These are phyloP conservation scores for Cordyceps cateniannulata DNA, from an alignment of 2,329 filamentous ascomycete species.

Conservation along the genomic window DNA sequence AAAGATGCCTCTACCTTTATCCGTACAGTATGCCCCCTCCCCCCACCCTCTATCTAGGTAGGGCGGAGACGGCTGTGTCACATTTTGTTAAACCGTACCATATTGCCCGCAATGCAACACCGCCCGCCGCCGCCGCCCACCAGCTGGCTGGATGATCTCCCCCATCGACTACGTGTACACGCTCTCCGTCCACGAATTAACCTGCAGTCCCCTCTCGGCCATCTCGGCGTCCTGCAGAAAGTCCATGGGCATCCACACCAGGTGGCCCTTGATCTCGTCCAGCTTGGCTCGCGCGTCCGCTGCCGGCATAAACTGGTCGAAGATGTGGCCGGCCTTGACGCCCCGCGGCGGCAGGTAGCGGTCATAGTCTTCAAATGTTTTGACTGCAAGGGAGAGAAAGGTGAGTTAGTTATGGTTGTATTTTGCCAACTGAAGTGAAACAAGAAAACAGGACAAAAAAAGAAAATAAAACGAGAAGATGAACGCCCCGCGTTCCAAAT, in stretches of 20 bases:
- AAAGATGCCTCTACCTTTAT: background rate
- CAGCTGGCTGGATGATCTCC: background rate
- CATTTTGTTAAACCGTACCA: background rate
- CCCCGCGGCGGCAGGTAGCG: conserved; percentile 63
- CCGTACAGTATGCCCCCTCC: no score
- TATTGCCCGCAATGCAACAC: background rate
- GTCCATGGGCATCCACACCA: conserved; percentile 92
- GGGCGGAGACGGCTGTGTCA: background rate
- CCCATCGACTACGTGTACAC: conserved; percentile 59
- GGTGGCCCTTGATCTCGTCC: conserved; percentile 74
- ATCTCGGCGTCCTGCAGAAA: conserved; percentile 80
- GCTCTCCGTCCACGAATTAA: conserved; percentile 84
- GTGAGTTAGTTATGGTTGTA: background rate
- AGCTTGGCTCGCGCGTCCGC: conserved; percentile 69
- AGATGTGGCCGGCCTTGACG: conserved; percentile 79
- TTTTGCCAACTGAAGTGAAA: no score
- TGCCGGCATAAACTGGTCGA: conserved; percentile 68
- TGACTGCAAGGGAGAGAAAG: conserved; percentile 44
- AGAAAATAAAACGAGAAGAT: no score
- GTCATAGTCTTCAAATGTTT: conserved; percentile 86
- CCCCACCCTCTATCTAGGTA: no score
- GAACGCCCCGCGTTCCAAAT: background rate
- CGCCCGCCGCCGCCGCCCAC: background rate
- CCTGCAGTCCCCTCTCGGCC: conserved; percentile 80
- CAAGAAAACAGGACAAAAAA: background rate